Percentiles rank a stretch among this genome's conserved stretches.
Conservation (phyloP, 306 rosid genomes). For the Corylus americana region DNA sequence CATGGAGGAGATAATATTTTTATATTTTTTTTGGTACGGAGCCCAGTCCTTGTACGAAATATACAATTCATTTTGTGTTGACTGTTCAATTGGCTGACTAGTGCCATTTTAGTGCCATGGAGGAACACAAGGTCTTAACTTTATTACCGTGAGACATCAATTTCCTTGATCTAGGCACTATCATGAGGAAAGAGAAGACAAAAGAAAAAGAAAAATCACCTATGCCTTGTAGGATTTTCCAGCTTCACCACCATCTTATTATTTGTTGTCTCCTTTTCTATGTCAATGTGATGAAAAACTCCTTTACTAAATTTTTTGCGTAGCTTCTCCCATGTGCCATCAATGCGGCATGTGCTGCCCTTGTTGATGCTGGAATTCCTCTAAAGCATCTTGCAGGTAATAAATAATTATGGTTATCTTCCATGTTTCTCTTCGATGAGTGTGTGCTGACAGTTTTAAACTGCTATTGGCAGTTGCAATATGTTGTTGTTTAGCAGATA, state of each 20-base stretch:
- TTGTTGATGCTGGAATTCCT: conserved; percentile 92
- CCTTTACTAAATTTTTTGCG: conserved; percentile 48
- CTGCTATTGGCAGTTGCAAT: conserved; percentile 71
- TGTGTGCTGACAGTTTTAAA: conserved; percentile 27
- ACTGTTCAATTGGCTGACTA: neutral
- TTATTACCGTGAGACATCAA: neutral
- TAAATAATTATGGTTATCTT: conserved; percentile 24
- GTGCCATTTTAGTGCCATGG: neutral
- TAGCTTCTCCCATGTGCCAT: conserved; percentile 96
- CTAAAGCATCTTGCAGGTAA: conserved; percentile 93
- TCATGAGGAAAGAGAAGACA: neutral
- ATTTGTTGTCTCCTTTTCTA: neutral
- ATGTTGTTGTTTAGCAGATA: conserved; percentile 75
- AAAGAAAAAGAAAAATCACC: conserved; percentile 8
- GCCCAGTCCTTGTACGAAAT: neutral
- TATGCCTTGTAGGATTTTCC: neutral
- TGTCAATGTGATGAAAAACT: neutral
- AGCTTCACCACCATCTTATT: neutral
- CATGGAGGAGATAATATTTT: neutral
- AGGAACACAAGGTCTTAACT: conserved; percentile 16
- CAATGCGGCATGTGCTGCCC: conserved; percentile 91
- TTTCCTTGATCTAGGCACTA: conserved; percentile 17
- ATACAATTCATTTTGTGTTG: conserved; percentile 9
- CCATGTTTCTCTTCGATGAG: conserved; percentile 19
- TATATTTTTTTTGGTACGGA: neutral